Evolutionary conservation across 495 filamentous ascomycete genomes (phyloP).

Genomic region (Aspergillus funiculosus): DNA sequence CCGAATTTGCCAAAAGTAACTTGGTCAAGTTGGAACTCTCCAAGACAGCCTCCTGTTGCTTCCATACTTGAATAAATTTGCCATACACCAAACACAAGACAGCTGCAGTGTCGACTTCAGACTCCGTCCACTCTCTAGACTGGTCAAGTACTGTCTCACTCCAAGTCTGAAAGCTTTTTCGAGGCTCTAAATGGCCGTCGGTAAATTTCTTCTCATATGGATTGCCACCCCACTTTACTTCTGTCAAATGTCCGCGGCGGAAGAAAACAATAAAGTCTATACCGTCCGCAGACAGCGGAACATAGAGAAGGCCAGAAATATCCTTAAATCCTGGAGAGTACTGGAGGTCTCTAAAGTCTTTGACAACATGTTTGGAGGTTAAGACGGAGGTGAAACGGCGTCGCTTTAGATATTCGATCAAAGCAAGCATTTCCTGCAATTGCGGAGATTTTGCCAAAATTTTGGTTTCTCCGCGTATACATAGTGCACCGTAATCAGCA

Average conservation of each 20-base stretch:
- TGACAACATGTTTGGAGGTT: constrained; percentile 66
- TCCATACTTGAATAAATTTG: constrained; percentile 89
- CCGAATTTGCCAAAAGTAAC: constrained; percentile 82
- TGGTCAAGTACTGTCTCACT: constrained; percentile 32
- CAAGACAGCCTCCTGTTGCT: constrained; percentile 81
- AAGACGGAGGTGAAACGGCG: constrained; percentile 71
- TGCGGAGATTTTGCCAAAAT: constrained; percentile 70
- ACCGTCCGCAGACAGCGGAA: constrained; percentile 72
- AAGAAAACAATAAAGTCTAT: constrained; percentile 91
- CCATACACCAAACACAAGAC: constrained; percentile 88
- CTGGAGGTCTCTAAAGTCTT: constrained; percentile 77
- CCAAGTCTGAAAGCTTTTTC: constrained; percentile 34
- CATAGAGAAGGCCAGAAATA: constrained; percentile 77
- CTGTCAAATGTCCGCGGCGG: constrained; percentile 66
- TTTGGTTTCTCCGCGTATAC: constrained; percentile 82
- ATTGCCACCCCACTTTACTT: constrained; percentile 92
- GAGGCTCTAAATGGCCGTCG: constrained; percentile 29
- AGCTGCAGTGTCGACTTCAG: constrained; percentile 75
- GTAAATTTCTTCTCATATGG: constrained; percentile 69
- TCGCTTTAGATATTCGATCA: constrained; percentile 81
- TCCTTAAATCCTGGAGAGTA: constrained; percentile 75
- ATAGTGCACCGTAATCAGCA: constrained; percentile 82
- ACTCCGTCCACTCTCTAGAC: constrained; percentile 43
- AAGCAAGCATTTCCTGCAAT: constrained; percentile 76
- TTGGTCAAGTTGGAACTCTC: constrained; percentile 77